phyloP scores from a whole-genome alignment of 2,329 filamentous ascomycete genomes.

The Capronia epimyces region DNA sequence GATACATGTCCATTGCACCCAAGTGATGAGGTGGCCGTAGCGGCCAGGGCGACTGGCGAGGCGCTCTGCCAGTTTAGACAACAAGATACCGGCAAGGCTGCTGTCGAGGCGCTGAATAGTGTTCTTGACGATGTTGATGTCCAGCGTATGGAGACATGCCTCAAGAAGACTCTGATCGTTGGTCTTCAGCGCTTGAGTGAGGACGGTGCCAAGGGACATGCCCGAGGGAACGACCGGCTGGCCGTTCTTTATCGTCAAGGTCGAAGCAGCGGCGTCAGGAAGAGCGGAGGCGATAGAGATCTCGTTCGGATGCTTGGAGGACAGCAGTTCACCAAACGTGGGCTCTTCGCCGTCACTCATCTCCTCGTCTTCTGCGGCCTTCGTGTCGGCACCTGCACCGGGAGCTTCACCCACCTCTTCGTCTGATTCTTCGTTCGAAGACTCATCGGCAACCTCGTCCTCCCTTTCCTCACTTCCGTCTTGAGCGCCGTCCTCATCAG shows the following conservation, averaged over 20 bases:
- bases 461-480: conserved; percentile 1
- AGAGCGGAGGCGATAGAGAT: conserved; percentile 40
- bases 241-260: conserved; percentile 36
- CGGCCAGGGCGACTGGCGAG: conserved; percentile 82
- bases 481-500: background rate
- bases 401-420: conserved; percentile 33
- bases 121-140: conserved; percentile 70
- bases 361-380: conserved; percentile 30
- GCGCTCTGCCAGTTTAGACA: conserved; percentile 78
- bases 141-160: conserved; percentile 77
- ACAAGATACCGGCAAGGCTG: conserved; percentile 68
- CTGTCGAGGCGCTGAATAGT: conserved; percentile 91
- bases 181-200: conserved; percentile 85
- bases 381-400: conserved; percentile 31
- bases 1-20: conserved; percentile 93
- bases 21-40: conserved; percentile 83
- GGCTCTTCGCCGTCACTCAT: conserved; percentile 50
- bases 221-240: conserved; percentile 59
- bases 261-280: conserved; percentile 41
- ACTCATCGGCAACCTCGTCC: background rate
- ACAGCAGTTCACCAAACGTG: conserved; percentile 82
- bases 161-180: conserved; percentile 87
- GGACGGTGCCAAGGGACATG: conserved; percentile 82
- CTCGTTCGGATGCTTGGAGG: conserved; percentile 49
- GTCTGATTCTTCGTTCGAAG: conserved; percentile 30